A percentile compares a stretch with the other conserved stretches of the same genome.
These are phyloP conservation scores for Verbena officinalis DNA, from an alignment of 257 asterid genomes.

Conservation along the genomic window DNA sequence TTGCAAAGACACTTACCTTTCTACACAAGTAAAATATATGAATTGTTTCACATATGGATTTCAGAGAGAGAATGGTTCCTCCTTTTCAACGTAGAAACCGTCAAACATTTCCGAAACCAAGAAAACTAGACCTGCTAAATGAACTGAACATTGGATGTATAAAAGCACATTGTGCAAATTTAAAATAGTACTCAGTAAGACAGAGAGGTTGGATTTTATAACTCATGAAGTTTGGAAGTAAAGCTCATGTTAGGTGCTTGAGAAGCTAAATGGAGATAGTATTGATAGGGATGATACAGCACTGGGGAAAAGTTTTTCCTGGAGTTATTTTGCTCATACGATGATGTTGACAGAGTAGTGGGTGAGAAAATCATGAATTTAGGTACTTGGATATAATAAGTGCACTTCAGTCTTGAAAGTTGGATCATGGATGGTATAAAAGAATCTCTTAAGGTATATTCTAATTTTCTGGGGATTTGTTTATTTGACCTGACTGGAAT, in stretches of 20 bases:
- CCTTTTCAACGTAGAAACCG: conserved; percentile 56
- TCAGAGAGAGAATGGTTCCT: conserved; percentile 20
- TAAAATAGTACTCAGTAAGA: neutral
- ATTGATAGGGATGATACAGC: conserved; percentile 8
- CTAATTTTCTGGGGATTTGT: conserved; percentile 34
- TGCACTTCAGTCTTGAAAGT: conserved; percentile 31
- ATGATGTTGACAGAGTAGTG: conserved; percentile 32
- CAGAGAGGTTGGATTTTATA: neutral
- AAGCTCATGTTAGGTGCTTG: conserved; percentile 12
- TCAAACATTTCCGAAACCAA: conserved; percentile 44
- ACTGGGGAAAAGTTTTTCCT: conserved; percentile 12
- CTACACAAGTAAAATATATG: neutral
- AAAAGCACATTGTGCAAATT: neutral
- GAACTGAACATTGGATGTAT: neutral
- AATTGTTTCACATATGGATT: conserved; percentile 12
- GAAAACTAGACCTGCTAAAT: conserved; percentile 29
- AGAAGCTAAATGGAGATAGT: conserved; percentile 18
- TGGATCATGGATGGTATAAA: conserved; percentile 41
- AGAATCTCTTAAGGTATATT: conserved; percentile 51
- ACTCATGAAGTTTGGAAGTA: neutral
- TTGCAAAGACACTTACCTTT: neutral
- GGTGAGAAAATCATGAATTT: conserved; percentile 26
- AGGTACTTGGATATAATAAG: conserved; percentile 25
- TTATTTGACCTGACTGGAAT: conserved; percentile 28
- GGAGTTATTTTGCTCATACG: conserved; percentile 16